phyloP scores from a whole-genome alignment of 306 rosid species.

The Pyrus betulifolia region DNA sequence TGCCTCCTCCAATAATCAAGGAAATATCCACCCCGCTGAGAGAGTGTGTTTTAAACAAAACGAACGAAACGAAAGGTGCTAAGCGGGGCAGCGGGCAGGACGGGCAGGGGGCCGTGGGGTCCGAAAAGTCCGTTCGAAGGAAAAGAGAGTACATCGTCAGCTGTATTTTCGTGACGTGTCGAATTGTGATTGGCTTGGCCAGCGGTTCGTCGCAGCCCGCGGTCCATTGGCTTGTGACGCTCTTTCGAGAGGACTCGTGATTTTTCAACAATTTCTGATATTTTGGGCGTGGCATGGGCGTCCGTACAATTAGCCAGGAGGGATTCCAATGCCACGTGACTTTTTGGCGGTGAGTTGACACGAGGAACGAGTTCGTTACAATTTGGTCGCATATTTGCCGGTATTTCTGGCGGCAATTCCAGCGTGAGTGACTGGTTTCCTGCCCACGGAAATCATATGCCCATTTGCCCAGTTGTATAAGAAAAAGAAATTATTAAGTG shows the following conservation, averaged over 20 bases:
- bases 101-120: background rate
- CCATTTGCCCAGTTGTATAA: background rate
- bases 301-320: conserved; percentile 18
- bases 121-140: background rate
- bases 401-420: conserved; percentile 14
- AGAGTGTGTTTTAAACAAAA: background rate
- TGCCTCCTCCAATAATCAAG: conserved; percentile 29
- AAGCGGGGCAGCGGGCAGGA: too few relatives aligned
- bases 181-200: background rate
- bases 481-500: background rate
- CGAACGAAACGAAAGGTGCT: background rate
- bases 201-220: background rate
- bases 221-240: background rate
- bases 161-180: background rate
- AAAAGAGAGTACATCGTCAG: background rate
- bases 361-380: conserved; percentile 9
- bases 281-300: too few relatives aligned
- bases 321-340: conserved; percentile 6
- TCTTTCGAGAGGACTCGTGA: background rate
- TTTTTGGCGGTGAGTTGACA: background rate
- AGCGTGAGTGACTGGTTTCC: conserved; percentile 10
- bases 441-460: conserved; percentile 8
- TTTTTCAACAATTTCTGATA: background rate
- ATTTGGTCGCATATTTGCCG: conserved; percentile 21
- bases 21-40: background rate